Conservation (phyloP, 2,329 filamentous ascomycete species). For the Onygena corvina region DNA sequence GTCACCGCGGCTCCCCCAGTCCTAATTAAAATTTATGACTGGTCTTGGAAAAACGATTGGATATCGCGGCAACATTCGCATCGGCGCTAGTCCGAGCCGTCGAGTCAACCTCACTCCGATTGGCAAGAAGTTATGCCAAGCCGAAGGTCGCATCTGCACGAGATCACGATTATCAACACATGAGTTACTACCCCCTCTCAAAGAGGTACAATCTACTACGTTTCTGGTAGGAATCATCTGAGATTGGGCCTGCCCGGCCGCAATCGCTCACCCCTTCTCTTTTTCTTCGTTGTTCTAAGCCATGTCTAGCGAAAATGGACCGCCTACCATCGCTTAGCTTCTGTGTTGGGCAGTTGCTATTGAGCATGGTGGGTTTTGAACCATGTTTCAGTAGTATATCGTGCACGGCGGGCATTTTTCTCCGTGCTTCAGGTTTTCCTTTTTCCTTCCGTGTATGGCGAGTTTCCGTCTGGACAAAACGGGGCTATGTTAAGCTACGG, state of each 20-base stretch:
- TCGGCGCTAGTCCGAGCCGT: constrained; percentile 22
- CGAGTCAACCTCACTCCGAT: background rate
- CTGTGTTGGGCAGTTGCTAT: background rate
- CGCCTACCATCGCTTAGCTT: background rate
- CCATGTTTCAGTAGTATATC: background rate
- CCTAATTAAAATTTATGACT: constrained; percentile 19
- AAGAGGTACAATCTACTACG: background rate
- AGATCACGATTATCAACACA: constrained; percentile 25
- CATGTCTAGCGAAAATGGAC: background rate
- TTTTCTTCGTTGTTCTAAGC: background rate
- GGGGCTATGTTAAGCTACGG: constrained; percentile 1
- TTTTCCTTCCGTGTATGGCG: too few relatives aligned
- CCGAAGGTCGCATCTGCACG: constrained; percentile 21
- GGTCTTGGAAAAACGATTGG: constrained; percentile 28
- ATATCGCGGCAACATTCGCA: constrained; percentile 26
- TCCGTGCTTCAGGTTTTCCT: background rate
- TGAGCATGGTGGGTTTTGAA: background rate
- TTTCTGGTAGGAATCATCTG: constrained; percentile 1
- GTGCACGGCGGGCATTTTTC: background rate
- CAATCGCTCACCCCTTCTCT: background rate
- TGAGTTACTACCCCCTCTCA: background rate
- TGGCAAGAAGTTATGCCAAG: background rate
- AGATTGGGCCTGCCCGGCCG: background rate
- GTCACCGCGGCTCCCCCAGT: constrained; percentile 19
- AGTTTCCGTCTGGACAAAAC: background rate